Evolutionary conservation across 164 flowering plant genomes (phyloP), one percentile per base, ranked within the genome.

Genomic region (Cinnamomum micranthum): DNA sequence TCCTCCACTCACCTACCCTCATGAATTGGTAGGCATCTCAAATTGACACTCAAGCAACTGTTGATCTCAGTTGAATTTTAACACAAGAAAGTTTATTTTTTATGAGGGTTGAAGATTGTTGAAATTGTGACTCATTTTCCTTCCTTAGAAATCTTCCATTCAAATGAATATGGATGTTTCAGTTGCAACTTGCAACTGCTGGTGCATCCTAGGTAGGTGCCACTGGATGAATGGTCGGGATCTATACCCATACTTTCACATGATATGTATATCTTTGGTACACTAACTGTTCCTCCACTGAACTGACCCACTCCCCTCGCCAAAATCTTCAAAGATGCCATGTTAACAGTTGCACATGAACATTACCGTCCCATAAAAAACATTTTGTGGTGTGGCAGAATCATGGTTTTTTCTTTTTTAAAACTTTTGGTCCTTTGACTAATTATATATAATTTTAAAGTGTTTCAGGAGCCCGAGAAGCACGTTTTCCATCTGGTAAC

Each of bases 401-500:
- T 55, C 60, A 55, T 15, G 60, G n/a, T 4, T 20, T 55, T 52
- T 55, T 20, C n/a, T 55, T 15, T 55, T 55, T 55, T 7, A 55
- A 15, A 3, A 11, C 12, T 55, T 15, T 14, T 55, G 20, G 60
- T 55, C 2, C 2, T 41, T 41, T 55, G 60, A 55, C 60, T 55
- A 55, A 55, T 15, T 55, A 55, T 55, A 55, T 55, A 11, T 55
- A 15, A 15, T 55, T 55, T 20, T 15, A 15, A 55, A 55, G 60
- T 55, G 72, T 82, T 88, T 78, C 90, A 96, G 98, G 98, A 96
- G 71, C 90, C 98, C 2, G 89, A 88, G 79, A 96, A 96, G 63
- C 99, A 96, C 72, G 99, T 94, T 28, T 96, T 96, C 78, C 99
- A 96, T 87, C 86, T 96, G 74, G 99, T 96, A 13, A 90, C 93